These are phyloP conservation scores for Pythium chondricola DNA, from an alignment of 352 stramenopile genomes.

Conservation along the genomic window DNA sequence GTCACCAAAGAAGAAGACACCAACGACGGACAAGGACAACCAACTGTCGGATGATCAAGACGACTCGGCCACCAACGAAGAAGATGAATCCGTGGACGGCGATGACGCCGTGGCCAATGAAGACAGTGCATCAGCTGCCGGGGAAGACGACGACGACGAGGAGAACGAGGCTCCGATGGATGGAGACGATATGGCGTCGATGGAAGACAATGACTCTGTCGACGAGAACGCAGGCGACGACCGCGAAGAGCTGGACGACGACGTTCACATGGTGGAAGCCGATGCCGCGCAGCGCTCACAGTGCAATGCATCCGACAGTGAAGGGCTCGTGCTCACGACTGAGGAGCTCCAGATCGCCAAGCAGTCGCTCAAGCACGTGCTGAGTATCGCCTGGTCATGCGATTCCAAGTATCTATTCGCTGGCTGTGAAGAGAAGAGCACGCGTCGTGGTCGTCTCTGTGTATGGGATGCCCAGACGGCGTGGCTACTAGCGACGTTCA, in stretches of 20 bases:
- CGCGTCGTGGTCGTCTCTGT: slow-evolving; percentile 41
- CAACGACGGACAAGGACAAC: slow-evolving; percentile 4
- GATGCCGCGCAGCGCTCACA: slow-evolving; percentile 4
- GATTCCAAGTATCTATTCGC: slow-evolving; percentile 53
- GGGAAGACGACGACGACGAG: slow-evolving; percentile 31
- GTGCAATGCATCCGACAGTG: slow-evolving; percentile 4
- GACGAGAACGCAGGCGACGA: slow-evolving; percentile 20
- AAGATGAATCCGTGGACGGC: slow-evolving; percentile 15
- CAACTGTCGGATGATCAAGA: slow-evolving; percentile 4
- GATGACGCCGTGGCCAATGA: slow-evolving; percentile 25
- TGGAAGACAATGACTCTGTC: slow-evolving; percentile 15
- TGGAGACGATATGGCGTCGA: slow-evolving; percentile 4
- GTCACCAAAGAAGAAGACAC: not conserved
- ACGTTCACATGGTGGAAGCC: not conserved
- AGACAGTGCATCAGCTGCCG: slow-evolving; percentile 20
- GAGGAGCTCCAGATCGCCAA: slow-evolving; percentile 50
- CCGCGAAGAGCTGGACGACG: slow-evolving; percentile 20
- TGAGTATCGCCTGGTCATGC: slow-evolving; percentile 58
- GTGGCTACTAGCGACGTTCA: slow-evolving; percentile 48
- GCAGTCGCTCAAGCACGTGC: slow-evolving; percentile 53
- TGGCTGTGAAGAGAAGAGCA: slow-evolving; percentile 64
- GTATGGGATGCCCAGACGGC: slow-evolving; percentile 63
- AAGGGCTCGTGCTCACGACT: slow-evolving; percentile 22
- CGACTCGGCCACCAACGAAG: not conserved
- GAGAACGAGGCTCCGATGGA: slow-evolving; percentile 17